Conservation (phyloP, 2,329 filamentous ascomycete species). For the Colletotrichum aenigma region DNA sequence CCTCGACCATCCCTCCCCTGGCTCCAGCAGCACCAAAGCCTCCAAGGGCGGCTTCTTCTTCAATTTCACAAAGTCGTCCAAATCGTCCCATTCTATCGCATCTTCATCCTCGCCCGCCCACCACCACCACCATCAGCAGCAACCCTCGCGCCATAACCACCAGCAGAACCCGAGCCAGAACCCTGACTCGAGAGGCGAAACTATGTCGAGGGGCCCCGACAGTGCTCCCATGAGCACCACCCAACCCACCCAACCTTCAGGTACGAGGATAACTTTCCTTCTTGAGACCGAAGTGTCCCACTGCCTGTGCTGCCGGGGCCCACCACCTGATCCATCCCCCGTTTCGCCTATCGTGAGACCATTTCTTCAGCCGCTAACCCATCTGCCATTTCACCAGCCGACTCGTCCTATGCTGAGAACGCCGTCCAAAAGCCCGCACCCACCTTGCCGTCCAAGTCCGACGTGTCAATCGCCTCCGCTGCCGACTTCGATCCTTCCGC, state of each 20-base stretch:
- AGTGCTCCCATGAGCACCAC: conserved; percentile 25
- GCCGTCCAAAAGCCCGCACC: conserved; percentile 42
- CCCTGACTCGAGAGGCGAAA: conserved; percentile 39
- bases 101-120: conserved; percentile 23
- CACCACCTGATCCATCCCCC: conserved; percentile 18
- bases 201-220: conserved; percentile 40
- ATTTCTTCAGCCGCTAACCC: conserved; percentile 14
- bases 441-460: conserved; percentile 52
- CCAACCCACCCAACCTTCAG: conserved; percentile 20
- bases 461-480: conserved; percentile 56
- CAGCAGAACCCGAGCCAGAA: conserved; percentile 30
- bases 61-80: conserved; percentile 53
- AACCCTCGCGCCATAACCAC: conserved; percentile 5
- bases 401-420: conserved; percentile 34
- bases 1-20: conserved; percentile 28
- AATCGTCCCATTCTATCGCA: conserved; percentile 40
- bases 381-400: conserved; percentile 24
- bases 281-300: conserved; percentile 19
- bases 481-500: conserved; percentile 47
- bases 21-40: conserved; percentile 39
- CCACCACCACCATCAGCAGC: conserved; percentile 21
- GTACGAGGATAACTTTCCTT: conserved; percentile 23
- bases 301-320: conserved; percentile 17
- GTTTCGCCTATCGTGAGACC: conserved; percentile 23
- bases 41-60: conserved; percentile 55